Conservation (phyloP, 1,139 yeast species). For the Blastobotrys niveus region DNA sequence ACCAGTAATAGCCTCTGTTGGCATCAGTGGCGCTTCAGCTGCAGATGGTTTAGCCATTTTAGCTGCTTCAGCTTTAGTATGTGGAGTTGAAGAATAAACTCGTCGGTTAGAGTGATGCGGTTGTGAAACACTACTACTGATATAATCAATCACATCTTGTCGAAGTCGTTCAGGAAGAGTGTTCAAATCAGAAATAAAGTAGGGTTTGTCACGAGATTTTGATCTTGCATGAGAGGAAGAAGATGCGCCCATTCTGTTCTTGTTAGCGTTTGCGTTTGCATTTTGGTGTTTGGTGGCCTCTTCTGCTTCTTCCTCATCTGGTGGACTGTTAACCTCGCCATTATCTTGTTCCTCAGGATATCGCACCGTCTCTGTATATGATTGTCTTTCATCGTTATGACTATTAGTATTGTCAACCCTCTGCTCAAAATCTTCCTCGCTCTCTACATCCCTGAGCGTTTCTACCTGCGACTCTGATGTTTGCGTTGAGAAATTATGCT, state of each 20-base stretch:
- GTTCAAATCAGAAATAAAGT: conserved; percentile 5
- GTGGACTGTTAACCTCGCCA: not conserved
- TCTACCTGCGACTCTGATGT: not conserved
- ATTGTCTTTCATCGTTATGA: not conserved
- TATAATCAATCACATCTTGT: conserved; percentile 6
- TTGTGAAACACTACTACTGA: conserved; percentile 1
- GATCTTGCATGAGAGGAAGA: not conserved
- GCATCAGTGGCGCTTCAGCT: too few relatives aligned
- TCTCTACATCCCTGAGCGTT: conserved; percentile 1
- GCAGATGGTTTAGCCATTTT: too few relatives aligned
- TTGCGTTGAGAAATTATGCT: not conserved
- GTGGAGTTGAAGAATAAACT: too few relatives aligned
- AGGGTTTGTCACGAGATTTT: not conserved
- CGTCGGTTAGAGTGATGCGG: too few relatives aligned
- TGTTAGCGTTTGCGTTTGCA: not conserved
- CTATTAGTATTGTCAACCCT: not conserved
- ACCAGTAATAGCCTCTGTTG: too few relatives aligned
- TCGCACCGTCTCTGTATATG: not conserved
- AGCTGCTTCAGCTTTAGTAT: too few relatives aligned
- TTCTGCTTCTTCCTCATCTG: not conserved
- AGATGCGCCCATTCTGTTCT: too few relatives aligned
- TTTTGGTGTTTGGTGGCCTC: not conserved
- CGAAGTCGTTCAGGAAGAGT: conserved; percentile 8
- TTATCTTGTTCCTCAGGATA: not conserved
- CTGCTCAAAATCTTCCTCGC: conserved; percentile 1